Conservation (phyloP, 371 early-diverging fungal species). For the Syncephalastrum sp. region DNA sequence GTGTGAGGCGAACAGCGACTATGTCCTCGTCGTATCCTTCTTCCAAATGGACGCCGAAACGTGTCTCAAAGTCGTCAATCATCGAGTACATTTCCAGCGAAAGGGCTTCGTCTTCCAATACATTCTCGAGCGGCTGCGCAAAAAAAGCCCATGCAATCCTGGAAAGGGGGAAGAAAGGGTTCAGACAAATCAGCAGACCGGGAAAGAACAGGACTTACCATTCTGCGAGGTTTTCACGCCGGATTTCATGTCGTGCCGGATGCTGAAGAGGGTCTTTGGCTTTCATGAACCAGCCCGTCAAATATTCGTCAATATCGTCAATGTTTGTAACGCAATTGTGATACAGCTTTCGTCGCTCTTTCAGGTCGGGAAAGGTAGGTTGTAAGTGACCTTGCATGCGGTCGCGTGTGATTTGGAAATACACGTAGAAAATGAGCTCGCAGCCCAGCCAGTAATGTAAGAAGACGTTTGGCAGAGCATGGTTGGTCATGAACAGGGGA, state of each 20-base stretch:
- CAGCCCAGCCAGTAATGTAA: conserved; percentile 54
- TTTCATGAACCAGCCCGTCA: conserved; percentile 50
- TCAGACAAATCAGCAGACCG: neutral
- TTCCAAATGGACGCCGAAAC: conserved; percentile 41
- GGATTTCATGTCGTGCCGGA: conserved; percentile 39
- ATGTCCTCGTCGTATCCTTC: conserved; percentile 58
- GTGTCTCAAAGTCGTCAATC: conserved; percentile 45
- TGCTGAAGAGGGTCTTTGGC: conserved; percentile 25
- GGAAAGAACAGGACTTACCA: conserved; percentile 34
- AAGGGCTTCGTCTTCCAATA: conserved; percentile 30
- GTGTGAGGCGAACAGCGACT: conserved; percentile 54
- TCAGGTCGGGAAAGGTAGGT: conserved; percentile 23
- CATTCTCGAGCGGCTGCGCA: conserved; percentile 38
- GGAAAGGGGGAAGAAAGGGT: conserved; percentile 7
- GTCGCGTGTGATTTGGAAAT: conserved; percentile 48
- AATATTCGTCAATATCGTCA: conserved; percentile 44
- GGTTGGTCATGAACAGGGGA: conserved; percentile 28
- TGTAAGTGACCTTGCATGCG: conserved; percentile 40
- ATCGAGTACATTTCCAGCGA: conserved; percentile 44
- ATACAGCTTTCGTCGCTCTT: conserved; percentile 45
- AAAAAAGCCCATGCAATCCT: conserved; percentile 63
- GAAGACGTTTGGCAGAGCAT: conserved; percentile 30
- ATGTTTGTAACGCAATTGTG: conserved; percentile 43
- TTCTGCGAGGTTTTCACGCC: conserved; percentile 52
- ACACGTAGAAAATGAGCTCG: conserved; percentile 53